Evolutionary conservation across 2,329 filamentous ascomycete genomes (phyloP).

Genomic region (Penicillium occitanis): DNA sequence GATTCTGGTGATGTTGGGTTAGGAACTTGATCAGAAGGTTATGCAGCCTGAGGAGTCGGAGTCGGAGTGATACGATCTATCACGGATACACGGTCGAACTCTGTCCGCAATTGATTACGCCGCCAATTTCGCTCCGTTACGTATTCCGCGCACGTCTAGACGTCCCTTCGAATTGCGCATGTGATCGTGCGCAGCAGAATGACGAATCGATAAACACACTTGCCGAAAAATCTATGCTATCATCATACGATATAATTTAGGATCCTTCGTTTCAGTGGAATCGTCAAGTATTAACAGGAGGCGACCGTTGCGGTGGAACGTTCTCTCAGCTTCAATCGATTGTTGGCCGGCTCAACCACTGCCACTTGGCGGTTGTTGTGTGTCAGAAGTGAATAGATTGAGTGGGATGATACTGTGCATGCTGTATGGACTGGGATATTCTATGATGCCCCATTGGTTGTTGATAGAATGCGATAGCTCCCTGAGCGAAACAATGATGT

Average conservation of each 20-base stretch:
- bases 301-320: background rate
- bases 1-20: background rate
- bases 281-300: background rate
- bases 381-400: background rate
- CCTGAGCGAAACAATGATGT: background rate
- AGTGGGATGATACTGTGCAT: background rate
- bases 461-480: background rate
- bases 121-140: background rate
- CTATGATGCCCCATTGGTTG: background rate
- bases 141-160: background rate
- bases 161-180: background rate
- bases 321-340: too few relatives aligned
- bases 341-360: background rate
- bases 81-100: background rate
- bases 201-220: background rate
- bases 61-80: slow-evolving; percentile 34
- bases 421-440: background rate
- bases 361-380: background rate
- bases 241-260: too few relatives aligned
- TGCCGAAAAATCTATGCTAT: too few relatives aligned
- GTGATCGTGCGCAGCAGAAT: background rate
- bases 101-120: background rate
- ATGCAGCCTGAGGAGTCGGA: slow-evolving; percentile 50
- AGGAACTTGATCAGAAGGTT: slow-evolving; percentile 51
- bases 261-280: background rate